Percentiles rank a stretch among this genome's conserved stretches.
Evolutionary conservation across 306 rosid genomes (phyloP).

Genomic region (Cucurbita ficifolia): DNA sequence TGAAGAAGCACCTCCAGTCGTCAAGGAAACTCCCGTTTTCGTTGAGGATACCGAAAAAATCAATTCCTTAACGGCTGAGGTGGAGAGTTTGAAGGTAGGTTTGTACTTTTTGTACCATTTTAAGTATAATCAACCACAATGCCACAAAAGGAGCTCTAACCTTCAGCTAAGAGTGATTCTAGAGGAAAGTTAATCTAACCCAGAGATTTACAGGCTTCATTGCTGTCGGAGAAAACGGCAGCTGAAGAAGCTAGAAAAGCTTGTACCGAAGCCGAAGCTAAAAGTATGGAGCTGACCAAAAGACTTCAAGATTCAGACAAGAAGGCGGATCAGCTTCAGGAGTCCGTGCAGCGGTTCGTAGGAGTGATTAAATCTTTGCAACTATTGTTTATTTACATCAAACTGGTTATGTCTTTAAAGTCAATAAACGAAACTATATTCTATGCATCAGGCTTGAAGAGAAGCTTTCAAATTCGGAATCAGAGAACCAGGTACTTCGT

Average conservation of each 20-base stretch:
- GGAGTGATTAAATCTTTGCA: conserved; percentile 7
- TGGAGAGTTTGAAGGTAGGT: conserved; percentile 71
- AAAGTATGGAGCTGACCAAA: conserved; percentile 55
- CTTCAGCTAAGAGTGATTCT: not conserved
- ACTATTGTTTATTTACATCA: not conserved
- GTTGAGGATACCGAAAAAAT: conserved; percentile 86
- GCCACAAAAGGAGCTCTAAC: not conserved
- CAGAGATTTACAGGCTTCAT: conserved; percentile 37
- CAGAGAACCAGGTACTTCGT: conserved; percentile 99
- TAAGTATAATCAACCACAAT: not conserved
- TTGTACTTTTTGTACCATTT: not conserved
- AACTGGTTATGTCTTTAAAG: not conserved
- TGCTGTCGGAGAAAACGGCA: conserved; percentile 48
- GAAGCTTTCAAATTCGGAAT: conserved; percentile 87
- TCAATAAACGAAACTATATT: conserved; percentile 7
- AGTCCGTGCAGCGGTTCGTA: conserved; percentile 86
- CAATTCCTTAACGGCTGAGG: conserved; percentile 59
- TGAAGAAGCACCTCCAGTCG: conserved; percentile 93
- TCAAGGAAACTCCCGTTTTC: conserved; percentile 93
- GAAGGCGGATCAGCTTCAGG: conserved; percentile 84
- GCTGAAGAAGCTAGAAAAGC: conserved; percentile 60
- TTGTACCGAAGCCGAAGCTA: conserved; percentile 46
- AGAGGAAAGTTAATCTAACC: not conserved
- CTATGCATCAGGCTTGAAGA: conserved; percentile 69
- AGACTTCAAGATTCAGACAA: conserved; percentile 62